Conservation (phyloP, 345 rosid species). For the Boechera divaricarpa region DNA sequence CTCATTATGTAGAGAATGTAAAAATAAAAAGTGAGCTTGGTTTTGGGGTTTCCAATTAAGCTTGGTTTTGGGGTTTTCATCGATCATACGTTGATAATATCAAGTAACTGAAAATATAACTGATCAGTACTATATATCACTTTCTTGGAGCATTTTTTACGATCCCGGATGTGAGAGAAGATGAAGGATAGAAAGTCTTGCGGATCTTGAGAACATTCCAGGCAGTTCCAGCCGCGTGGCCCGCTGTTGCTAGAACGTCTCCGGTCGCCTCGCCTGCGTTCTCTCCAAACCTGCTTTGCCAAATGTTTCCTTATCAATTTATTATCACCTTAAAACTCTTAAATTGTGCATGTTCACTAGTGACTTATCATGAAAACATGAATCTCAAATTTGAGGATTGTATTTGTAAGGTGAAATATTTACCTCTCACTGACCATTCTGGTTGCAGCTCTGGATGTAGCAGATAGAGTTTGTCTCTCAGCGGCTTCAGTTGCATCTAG, state of each 20-base stretch:
- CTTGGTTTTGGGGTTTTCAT: slow-evolving; percentile 21
- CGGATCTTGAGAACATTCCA: slow-evolving; percentile 87
- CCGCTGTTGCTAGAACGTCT: slow-evolving; percentile 78
- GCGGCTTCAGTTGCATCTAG: slow-evolving; percentile 94
- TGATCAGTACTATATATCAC: slow-evolving; percentile 1
- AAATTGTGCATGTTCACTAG: neutral
- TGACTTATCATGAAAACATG: slow-evolving; percentile 4
- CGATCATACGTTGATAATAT: slow-evolving; percentile 5
- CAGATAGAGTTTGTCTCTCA: slow-evolving; percentile 73
- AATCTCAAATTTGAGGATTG: neutral
- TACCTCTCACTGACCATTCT: slow-evolving; percentile 72
- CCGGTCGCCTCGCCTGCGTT: slow-evolving; percentile 82
- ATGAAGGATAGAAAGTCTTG: slow-evolving; percentile 72
- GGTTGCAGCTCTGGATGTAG: slow-evolving; percentile 76
- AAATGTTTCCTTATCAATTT: neutral
- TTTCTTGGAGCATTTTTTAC: slow-evolving; percentile 53
- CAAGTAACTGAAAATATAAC: slow-evolving; percentile 5
- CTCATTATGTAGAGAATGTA: slow-evolving; percentile 8
- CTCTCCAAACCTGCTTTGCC: slow-evolving; percentile 67
- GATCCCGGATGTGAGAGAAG: slow-evolving; percentile 60
- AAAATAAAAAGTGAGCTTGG: slow-evolving; percentile 15
- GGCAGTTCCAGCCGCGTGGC: slow-evolving; percentile 67
- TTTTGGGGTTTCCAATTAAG: neutral
- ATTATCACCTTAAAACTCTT: neutral
- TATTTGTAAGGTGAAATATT: neutral